phyloP scores from a whole-genome alignment of 768 basidiomycete genomes.

The Butyriboletus loyo region DNA sequence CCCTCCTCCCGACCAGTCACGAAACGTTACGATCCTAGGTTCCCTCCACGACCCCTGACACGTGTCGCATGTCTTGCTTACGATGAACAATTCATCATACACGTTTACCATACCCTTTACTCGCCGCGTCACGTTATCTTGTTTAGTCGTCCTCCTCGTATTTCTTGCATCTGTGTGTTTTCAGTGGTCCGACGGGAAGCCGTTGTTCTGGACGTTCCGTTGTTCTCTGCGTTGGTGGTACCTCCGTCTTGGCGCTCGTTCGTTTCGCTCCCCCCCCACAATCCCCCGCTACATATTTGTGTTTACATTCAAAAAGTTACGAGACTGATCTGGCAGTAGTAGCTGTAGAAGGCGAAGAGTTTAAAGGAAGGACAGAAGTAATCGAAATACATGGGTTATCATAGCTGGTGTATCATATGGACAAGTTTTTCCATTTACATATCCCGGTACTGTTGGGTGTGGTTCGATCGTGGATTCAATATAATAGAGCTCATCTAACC shows the following conservation, averaged over 20 bases:
- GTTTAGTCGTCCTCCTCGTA: slow-evolving; percentile 23
- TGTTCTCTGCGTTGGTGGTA: slow-evolving; percentile 16
- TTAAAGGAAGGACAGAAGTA: slow-evolving; percentile 33
- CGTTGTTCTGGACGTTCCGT: slow-evolving; percentile 18
- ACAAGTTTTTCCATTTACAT: slow-evolving; percentile 2
- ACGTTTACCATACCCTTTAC: slow-evolving; percentile 31
- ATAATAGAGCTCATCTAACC: neutral
- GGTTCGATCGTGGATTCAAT: neutral
- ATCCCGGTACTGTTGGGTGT: neutral
- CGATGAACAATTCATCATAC: slow-evolving; percentile 24
- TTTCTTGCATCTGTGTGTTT: slow-evolving; percentile 25
- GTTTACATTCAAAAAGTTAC: slow-evolving; percentile 20
- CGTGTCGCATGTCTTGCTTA: slow-evolving; percentile 31
- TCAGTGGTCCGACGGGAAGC: slow-evolving; percentile 20
- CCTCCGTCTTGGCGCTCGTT: slow-evolving; percentile 8
- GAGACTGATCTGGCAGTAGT: slow-evolving; percentile 28
- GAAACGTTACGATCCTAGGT: slow-evolving; percentile 22
- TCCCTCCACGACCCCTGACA: slow-evolving; percentile 12
- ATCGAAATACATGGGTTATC: slow-evolving; percentile 27
- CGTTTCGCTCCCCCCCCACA: slow-evolving; percentile 7
- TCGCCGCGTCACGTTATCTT: slow-evolving; percentile 29
- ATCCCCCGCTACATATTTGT: slow-evolving; percentile 17
- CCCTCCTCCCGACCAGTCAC: slow-evolving; percentile 16
- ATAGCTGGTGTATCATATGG: slow-evolving; percentile 33
- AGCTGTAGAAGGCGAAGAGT: slow-evolving; percentile 24